A percentile compares a stretch with the other conserved stretches of the same genome.
Conservation (phyloP, 805 yeast species). For the Danielozyma ontarioensis region DNA sequence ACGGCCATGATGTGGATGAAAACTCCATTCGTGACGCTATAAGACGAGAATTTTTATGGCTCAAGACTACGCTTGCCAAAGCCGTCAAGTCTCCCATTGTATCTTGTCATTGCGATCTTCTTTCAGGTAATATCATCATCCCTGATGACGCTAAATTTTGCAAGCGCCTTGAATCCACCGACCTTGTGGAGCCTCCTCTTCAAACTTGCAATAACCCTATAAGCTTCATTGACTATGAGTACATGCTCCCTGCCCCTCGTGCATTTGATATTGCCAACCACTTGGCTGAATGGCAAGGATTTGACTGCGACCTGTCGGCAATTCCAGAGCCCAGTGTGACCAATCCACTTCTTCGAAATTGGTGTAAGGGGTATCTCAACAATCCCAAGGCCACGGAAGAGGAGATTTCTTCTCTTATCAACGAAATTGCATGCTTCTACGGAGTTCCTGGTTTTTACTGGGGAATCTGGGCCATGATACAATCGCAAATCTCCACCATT, state of each 20-base stretch:
- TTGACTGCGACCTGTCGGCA: constrained; percentile 56
- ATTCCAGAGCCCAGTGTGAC: constrained; percentile 48
- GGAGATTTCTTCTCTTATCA: constrained; percentile 41
- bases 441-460: constrained; percentile 82
- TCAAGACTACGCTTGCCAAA: constrained; percentile 32
- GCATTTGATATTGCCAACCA: constrained; percentile 75
- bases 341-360: constrained; percentile 44
- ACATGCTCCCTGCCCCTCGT: constrained; percentile 66
- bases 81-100: constrained; percentile 47
- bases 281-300: constrained; percentile 80
- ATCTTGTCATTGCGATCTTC: constrained; percentile 64
- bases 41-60: constrained; percentile 51
- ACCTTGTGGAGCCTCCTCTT: constrained; percentile 10
- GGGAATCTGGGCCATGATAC: constrained; percentile 83
- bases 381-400: constrained; percentile 19
- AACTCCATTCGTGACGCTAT: constrained; percentile 36
- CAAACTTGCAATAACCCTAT: constrained; percentile 40
- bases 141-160: constrained; percentile 32
- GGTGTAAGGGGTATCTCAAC: constrained; percentile 57
- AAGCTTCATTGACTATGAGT: constrained; percentile 67
- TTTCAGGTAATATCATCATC: constrained; percentile 68
- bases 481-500: constrained; percentile 59
- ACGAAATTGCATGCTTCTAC: constrained; percentile 56
- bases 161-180: constrained; percentile 11
- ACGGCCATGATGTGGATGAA: constrained; percentile 15